Percentiles rank a stretch among this genome's conserved stretches.
These are phyloP conservation scores for Symbiodinium natans DNA, from an alignment of 73 alveolate species.

Conservation along the genomic window DNA sequence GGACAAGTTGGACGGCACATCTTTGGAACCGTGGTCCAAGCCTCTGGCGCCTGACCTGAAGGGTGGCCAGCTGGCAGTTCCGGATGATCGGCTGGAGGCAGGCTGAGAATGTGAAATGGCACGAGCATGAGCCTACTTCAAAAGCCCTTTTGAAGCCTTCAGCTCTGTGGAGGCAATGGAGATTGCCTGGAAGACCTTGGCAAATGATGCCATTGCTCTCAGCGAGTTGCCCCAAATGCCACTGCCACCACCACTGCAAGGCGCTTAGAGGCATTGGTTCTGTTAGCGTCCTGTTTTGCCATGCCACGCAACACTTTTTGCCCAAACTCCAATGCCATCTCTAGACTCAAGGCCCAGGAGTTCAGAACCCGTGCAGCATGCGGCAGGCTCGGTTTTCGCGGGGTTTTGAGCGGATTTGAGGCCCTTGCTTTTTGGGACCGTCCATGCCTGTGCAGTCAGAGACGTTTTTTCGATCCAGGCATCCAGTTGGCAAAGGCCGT, in stretches of 20 bases:
- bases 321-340: too few species aligned
- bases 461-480: too few species aligned
- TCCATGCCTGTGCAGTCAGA: too few species aligned
- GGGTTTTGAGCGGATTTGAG: too few species aligned
- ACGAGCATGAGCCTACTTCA: neutral
- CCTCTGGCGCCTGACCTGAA: conserved; percentile 48
- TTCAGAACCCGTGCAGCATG: conserved; percentile 67
- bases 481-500: neutral
- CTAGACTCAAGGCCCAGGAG: conserved; percentile 41
- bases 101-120: neutral
- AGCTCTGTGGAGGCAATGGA: conserved; percentile 33
- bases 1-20: too few species aligned
- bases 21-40: neutral
- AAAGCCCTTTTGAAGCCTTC: neutral
- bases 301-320: too few species aligned
- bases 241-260: conserved; percentile 38
- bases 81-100: conserved; percentile 66
- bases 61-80: conserved; percentile 60
- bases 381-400: conserved; percentile 70
- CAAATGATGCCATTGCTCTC: neutral
- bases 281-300: too few species aligned
- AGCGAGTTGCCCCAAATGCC: conserved; percentile 81
- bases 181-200: conserved; percentile 45
- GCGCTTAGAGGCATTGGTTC: too few species aligned
- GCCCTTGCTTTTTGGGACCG: too few species aligned